Conservation (phyloP, 2,329 filamentous ascomycete species). For the Colletotrichum sp. region DNA sequence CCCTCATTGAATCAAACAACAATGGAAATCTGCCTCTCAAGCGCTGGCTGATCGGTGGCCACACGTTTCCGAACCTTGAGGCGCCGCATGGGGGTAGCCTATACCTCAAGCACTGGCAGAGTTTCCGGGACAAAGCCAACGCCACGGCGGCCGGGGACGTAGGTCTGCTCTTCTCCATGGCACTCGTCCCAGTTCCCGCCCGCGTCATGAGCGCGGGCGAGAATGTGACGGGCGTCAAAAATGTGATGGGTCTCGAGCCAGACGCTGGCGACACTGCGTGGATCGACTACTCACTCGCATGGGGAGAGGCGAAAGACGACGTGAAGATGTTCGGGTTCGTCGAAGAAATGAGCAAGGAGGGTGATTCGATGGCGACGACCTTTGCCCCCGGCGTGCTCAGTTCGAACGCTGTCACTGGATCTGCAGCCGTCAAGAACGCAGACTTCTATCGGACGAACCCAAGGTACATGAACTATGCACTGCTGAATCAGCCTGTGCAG, state of each 20-base stretch:
- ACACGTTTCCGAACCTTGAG: background rate
- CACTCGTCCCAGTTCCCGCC: background rate
- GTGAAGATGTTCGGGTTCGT: background rate
- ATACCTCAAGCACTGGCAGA: background rate
- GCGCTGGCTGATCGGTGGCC: background rate
- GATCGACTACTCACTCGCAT: background rate
- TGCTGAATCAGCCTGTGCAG: background rate
- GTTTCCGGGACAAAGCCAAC: background rate
- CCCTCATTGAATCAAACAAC: background rate
- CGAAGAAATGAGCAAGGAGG: background rate
- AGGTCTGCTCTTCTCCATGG: background rate
- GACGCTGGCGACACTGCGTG: background rate
- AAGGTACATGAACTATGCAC: background rate
- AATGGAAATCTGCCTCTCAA: background rate
- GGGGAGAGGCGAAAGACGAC: background rate
- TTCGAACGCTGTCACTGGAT: background rate
- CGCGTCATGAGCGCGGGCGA: background rate
- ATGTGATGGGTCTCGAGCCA: background rate
- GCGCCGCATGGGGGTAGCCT: background rate
- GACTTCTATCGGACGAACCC: background rate
- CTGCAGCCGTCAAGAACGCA: background rate
- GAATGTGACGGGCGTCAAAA: background rate
- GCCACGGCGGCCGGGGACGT: background rate
- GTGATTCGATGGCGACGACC: background rate
- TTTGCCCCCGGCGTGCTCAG: background rate